phyloP scores from a whole-genome alignment of 208 protist species.

The Phytomonas sp. region DNA sequence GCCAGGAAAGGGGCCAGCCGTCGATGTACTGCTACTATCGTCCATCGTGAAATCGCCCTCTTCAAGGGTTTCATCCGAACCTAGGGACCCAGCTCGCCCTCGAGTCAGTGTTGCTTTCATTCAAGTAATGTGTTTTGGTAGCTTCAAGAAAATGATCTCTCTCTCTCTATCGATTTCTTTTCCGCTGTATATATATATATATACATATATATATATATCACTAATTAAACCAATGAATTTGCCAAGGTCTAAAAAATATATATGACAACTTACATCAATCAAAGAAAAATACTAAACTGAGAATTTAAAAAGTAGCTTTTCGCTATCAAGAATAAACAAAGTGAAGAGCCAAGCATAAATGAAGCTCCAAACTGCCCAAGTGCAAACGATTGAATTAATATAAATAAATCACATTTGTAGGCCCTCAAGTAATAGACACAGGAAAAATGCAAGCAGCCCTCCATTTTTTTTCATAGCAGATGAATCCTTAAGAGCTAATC shows the following conservation, averaged over 20 bases:
- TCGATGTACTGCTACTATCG: slow-evolving; percentile 68
- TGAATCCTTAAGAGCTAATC: not conserved
- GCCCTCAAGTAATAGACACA: slow-evolving; percentile 2
- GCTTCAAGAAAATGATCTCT: not conserved
- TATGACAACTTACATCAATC: slow-evolving; percentile 1
- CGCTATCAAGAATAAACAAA: slow-evolving; percentile 10
- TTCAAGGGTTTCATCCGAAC: slow-evolving; percentile 14
- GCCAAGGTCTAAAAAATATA: not conserved
- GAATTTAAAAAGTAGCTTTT: not conserved
- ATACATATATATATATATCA: not conserved
- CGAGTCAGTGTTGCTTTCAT: slow-evolving; percentile 1
- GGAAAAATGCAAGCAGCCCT: not conserved
- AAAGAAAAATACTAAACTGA: slow-evolving; percentile 5
- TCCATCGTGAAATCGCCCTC: slow-evolving; percentile 39
- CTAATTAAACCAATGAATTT: slow-evolving; percentile 3
- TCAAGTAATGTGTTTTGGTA: not conserved
- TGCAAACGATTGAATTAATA: slow-evolving; percentile 4
- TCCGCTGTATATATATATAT: slow-evolving; percentile 4
- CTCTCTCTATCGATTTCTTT: too few relatives aligned
- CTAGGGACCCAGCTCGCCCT: not conserved
- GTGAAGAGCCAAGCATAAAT: not conserved
- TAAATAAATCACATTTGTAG: not conserved
- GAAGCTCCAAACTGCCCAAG: not conserved
- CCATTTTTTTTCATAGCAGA: not conserved
- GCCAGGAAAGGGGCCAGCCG: slow-evolving; percentile 63